These are phyloP conservation scores for Aspergillus sclerotioniger DNA, from an alignment of 495 filamentous ascomycete species.

Conservation along the genomic window DNA sequence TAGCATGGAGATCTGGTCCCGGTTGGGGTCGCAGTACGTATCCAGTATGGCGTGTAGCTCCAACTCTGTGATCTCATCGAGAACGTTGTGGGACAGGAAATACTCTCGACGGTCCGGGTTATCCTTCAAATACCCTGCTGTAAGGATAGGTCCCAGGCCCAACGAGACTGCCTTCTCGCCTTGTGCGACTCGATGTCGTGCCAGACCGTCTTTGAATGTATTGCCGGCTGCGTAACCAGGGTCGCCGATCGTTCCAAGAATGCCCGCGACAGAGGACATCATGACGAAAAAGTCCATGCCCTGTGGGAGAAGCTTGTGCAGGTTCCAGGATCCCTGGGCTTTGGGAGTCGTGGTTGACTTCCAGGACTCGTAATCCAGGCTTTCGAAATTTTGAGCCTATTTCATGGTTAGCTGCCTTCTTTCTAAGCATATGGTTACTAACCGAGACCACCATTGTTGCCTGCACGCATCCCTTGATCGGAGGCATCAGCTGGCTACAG, in stretches of 20 bases:
- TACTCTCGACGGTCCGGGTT: not conserved
- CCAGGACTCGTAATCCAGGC: not conserved
- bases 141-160: constrained; percentile 3
- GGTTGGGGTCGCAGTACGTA: constrained; percentile 7
- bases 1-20: not conserved
- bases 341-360: not conserved
- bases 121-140: constrained; percentile 1
- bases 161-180: constrained; percentile 21
- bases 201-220: constrained; percentile 18
- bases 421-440: not conserved
- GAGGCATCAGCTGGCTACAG: constrained; percentile 27
- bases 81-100: constrained; percentile 1
- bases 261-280: not conserved
- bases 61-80: constrained; percentile 1
- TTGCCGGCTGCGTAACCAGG: constrained; percentile 2
- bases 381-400: not conserved
- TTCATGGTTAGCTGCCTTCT: too few species aligned
- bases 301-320: not conserved
- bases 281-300: constrained; percentile 4
- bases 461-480: constrained; percentile 51
- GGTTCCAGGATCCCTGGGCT: constrained; percentile 7
- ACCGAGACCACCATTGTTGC: constrained; percentile 21
- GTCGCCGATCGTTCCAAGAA: not conserved
- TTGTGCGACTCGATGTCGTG: constrained; percentile 26
- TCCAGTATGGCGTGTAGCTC: constrained; percentile 11